Evolutionary conservation across 2,329 filamentous ascomycete species (phyloP).

Genomic region (Myriosclerotinia duriaeana): DNA sequence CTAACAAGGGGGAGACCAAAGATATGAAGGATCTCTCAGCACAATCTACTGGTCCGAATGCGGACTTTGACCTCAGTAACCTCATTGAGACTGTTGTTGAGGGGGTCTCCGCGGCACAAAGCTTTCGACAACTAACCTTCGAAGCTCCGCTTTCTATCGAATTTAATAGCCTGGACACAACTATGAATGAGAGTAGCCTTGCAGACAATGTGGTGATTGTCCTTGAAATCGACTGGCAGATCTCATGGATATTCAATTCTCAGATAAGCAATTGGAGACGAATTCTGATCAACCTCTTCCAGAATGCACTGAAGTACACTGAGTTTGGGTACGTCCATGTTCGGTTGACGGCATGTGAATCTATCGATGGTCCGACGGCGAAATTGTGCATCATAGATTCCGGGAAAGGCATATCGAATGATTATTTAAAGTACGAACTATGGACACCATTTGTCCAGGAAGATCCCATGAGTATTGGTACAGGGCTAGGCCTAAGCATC

Average conservation of each 20-base stretch:
- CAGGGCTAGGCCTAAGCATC: constrained; percentile 62
- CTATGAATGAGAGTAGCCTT: background rate
- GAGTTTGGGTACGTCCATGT: constrained; percentile 51
- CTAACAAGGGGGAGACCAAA: constrained; percentile 15
- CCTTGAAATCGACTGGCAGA: constrained; percentile 40
- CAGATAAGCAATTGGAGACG: constrained; percentile 51
- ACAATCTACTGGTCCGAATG: constrained; percentile 8
- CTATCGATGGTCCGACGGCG: constrained; percentile 10
- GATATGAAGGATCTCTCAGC: constrained; percentile 6
- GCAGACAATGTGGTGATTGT: constrained; percentile 46
- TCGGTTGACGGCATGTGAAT: constrained; percentile 36
- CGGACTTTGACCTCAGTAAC: constrained; percentile 29
- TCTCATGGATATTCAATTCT: constrained; percentile 52
- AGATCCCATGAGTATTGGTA: constrained; percentile 57
- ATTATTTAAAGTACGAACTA: constrained; percentile 57
- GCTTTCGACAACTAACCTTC: constrained; percentile 24
- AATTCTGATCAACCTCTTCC: constrained; percentile 62
- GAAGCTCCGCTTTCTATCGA: constrained; percentile 1
- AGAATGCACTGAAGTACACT: constrained; percentile 63
- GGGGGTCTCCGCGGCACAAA: constrained; percentile 33
- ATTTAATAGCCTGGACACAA: background rate
- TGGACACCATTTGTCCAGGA: constrained; percentile 64
- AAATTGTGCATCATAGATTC: constrained; percentile 56
- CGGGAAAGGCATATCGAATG: constrained; percentile 60
- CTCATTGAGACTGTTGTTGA: constrained; percentile 35